Percentiles rank a stretch among this genome's conserved stretches.
Conservation (phyloP, 2,329 filamentous ascomycete species). For the Fusarium irregulare region DNA sequence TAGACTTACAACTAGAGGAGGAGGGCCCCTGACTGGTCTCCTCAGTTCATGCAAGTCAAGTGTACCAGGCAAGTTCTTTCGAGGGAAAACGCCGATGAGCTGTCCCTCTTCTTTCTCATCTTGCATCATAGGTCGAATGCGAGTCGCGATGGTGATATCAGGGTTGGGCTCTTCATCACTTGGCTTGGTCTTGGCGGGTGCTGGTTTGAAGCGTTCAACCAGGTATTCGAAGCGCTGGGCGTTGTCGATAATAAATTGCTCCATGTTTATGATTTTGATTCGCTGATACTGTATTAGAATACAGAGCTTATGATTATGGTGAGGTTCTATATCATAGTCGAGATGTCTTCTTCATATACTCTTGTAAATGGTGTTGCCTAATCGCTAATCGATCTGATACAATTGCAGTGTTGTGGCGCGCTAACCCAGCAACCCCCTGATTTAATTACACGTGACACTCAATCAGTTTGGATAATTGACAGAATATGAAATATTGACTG, state of each 20-base stretch:
- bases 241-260: conserved; percentile 50
- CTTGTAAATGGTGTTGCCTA: conserved; percentile 32
- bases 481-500: neutral
- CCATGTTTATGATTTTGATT: conserved; percentile 38
- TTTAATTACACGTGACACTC: neutral
- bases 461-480: neutral
- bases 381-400: conserved; percentile 27
- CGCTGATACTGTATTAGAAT: neutral
- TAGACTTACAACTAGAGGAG: conserved; percentile 48
- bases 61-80: neutral
- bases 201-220: conserved; percentile 46
- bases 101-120: conserved; percentile 50
- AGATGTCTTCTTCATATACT: conserved; percentile 10
- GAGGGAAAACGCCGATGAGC: conserved; percentile 35
- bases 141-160: conserved; percentile 52
- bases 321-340: neutral
- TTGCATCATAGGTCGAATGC: conserved; percentile 52
- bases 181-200: conserved; percentile 7
- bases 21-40: conserved; percentile 47
- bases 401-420: conserved; percentile 12
- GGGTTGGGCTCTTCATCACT: conserved; percentile 18
- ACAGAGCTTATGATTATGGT: neutral
- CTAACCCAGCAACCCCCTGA: conserved; percentile 31
- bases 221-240: conserved; percentile 46
- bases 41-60: conserved; percentile 55